These are phyloP conservation scores for Cladorrhinum sp. DNA, from an alignment of 2,329 filamentous ascomycete genomes.

Conservation along the genomic window DNA sequence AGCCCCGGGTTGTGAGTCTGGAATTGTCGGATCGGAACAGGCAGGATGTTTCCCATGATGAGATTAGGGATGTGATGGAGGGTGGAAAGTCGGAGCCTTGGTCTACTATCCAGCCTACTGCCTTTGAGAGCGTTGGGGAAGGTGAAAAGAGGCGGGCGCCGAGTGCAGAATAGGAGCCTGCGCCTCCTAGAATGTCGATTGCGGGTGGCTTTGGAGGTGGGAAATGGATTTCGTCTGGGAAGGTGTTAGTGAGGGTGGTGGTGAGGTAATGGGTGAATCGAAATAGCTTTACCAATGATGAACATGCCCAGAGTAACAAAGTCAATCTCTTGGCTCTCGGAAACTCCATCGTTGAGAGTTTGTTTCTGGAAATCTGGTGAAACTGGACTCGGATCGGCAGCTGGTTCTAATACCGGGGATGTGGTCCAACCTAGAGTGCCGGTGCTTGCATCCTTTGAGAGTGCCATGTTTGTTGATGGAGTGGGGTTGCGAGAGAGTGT, in stretches of 20 bases:
- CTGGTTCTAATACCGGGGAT: neutral
- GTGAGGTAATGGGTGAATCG: neutral
- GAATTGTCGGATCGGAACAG: constrained; percentile 63
- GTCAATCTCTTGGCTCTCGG: constrained; percentile 48
- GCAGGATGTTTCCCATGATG: constrained; percentile 72
- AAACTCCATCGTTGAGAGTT: constrained; percentile 16
- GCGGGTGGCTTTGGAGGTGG: constrained; percentile 65
- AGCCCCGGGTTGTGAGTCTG: constrained; percentile 80
- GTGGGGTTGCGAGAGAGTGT: neutral
- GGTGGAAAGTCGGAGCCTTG: constrained; percentile 81
- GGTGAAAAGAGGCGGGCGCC: constrained; percentile 88
- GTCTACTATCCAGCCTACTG: constrained; percentile 89
- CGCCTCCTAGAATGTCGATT: constrained; percentile 80
- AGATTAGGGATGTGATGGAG: constrained; percentile 60
- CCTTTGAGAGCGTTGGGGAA: constrained; percentile 52
- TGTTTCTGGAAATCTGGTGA: neutral
- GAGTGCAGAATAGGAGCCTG: constrained; percentile 79
- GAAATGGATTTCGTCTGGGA: constrained; percentile 81
- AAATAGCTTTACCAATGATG: constrained; percentile 59
- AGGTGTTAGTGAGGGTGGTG: neutral
- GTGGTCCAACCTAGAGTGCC: neutral
- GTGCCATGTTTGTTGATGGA: neutral
- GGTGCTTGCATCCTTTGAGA: neutral
- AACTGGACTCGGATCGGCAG: neutral
- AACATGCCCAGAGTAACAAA: constrained; percentile 73